Evolutionary conservation across 108 stramenopile species (phyloP).

Genomic region (Nitzschia sp.): DNA sequence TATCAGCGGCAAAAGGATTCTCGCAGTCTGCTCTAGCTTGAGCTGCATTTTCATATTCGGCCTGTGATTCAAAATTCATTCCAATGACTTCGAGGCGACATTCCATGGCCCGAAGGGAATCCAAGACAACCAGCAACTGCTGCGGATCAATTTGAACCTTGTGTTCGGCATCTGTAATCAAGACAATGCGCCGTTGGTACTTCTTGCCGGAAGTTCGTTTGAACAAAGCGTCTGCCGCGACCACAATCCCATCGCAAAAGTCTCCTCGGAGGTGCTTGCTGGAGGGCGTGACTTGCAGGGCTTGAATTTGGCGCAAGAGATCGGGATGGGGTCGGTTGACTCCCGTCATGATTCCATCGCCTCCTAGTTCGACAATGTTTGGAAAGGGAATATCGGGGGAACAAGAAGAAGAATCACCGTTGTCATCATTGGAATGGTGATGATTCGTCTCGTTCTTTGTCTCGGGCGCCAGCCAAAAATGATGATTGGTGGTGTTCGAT

Average conservation of each 20-base stretch:
- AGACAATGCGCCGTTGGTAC: conserved; percentile 52
- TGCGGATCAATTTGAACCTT: conserved; percentile 50
- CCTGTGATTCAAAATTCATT: conserved; percentile 38
- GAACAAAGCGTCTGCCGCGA: conserved; percentile 77
- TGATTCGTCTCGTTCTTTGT: conserved; percentile 18
- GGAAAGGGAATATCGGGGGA: conserved; percentile 50
- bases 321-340: conserved; percentile 47
- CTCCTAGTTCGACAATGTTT: conserved; percentile 60
- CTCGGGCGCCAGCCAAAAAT: conserved; percentile 28
- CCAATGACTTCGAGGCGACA: conserved; percentile 68
- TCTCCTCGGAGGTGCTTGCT: conserved; percentile 42
- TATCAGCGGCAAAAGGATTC: not conserved
- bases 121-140: conserved; percentile 55
- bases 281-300: conserved; percentile 36
- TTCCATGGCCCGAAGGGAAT: conserved; percentile 58
- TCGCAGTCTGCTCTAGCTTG: not conserved
- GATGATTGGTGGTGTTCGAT: conserved; percentile 53
- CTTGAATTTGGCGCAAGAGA: conserved; percentile 44
- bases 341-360: conserved; percentile 22
- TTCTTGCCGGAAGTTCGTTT: conserved; percentile 58
- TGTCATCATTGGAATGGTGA: conserved; percentile 27
- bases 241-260: conserved; percentile 67
- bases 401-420: no score
- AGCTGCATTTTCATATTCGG: conserved; percentile 26
- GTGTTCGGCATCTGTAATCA: conserved; percentile 85